Evolutionary conservation across 495 filamentous ascomycete species (phyloP).

Genomic region (Tuber melanosporum): DNA sequence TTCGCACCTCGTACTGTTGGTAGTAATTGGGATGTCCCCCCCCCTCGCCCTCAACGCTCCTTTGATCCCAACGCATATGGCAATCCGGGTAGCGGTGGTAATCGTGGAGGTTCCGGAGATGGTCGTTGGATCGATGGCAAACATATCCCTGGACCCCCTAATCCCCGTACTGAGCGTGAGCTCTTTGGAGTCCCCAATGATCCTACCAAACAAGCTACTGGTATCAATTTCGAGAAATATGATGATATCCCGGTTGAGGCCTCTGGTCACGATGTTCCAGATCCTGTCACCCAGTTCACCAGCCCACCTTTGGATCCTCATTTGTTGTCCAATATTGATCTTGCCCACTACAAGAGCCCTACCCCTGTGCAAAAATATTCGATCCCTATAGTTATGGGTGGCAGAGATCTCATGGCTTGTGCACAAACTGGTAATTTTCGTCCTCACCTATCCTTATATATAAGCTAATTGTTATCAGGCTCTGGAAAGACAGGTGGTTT

Average conservation of each 20-base stretch:
- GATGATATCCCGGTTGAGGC: conserved; percentile 98
- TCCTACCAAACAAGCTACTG: conserved; percentile 86
- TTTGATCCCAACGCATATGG: conserved; percentile 37
- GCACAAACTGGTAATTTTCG: conserved; percentile 72
- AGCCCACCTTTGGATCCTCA: conserved; percentile 93
- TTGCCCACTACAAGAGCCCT: conserved; percentile 87
- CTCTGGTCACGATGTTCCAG: conserved; percentile 87
- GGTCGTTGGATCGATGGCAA: conserved; percentile 96
- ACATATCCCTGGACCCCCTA: conserved; percentile 81
- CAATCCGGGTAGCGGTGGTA: conserved; percentile 30
- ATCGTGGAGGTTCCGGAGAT: conserved; percentile 59
- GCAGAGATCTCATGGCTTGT: conserved; percentile 97
- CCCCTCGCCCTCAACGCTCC: conserved; percentile 34
- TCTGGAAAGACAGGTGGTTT: conserved; percentile 99
- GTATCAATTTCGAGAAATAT: conserved; percentile 99
- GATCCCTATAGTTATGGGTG: conserved; percentile 92
- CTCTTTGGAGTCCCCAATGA: conserved; percentile 92
- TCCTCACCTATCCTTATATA: not conserved
- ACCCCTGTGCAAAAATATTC: conserved; percentile 98
- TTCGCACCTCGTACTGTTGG: conserved; percentile 54
- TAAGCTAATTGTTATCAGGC: conserved; percentile 33
- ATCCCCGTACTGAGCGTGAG: conserved; percentile 85
- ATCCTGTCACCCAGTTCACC: conserved; percentile 80
- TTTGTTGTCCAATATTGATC: conserved; percentile 79
- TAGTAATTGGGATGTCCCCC: conserved; percentile 36